These are phyloP conservation scores for Tetrapisispora iriomotensis DNA, from an alignment of 805 yeast genomes.

Conservation along the genomic window DNA sequence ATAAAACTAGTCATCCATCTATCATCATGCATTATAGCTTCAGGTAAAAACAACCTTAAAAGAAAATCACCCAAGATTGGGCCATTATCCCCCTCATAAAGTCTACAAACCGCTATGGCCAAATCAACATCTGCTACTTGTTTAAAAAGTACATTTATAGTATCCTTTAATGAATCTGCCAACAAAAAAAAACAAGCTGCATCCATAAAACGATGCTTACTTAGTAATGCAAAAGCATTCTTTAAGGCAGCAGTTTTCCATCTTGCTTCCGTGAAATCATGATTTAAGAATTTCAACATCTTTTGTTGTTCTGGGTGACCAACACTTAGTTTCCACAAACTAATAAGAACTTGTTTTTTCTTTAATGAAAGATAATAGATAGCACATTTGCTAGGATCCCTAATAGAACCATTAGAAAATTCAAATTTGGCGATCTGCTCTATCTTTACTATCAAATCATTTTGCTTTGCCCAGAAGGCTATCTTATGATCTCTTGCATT, in stretches of 20 bases:
- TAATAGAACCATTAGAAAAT: constrained; percentile 42
- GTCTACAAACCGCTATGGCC: constrained; percentile 73
- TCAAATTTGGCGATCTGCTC: constrained; percentile 68
- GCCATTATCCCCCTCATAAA: constrained; percentile 56
- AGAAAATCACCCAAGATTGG: constrained; percentile 43
- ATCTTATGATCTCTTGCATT: constrained; percentile 51
- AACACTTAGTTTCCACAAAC: constrained; percentile 72
- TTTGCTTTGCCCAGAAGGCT: constrained; percentile 55
- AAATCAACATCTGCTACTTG: constrained; percentile 60
- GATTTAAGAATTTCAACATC: constrained; percentile 63
- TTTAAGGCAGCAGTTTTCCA: constrained; percentile 88
- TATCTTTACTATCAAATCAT: constrained; percentile 39
- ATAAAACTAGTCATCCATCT: constrained; percentile 80
- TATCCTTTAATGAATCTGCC: constrained; percentile 67
- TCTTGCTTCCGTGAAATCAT: constrained; percentile 64
- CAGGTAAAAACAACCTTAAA: constrained; percentile 42
- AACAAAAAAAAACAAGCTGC: constrained; percentile 84
- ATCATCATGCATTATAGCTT: constrained; percentile 53
- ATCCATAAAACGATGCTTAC: constrained; percentile 78
- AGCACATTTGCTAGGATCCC: constrained; percentile 69
- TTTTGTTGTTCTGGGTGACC: constrained; percentile 77
- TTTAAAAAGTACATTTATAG: constrained; percentile 60
- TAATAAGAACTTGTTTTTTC: constrained; percentile 65
- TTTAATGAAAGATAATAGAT: constrained; percentile 68
- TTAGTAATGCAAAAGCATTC: constrained; percentile 81